Evolutionary conservation across 768 basidiomycete species (phyloP).

Genomic region (Chiua virens): DNA sequence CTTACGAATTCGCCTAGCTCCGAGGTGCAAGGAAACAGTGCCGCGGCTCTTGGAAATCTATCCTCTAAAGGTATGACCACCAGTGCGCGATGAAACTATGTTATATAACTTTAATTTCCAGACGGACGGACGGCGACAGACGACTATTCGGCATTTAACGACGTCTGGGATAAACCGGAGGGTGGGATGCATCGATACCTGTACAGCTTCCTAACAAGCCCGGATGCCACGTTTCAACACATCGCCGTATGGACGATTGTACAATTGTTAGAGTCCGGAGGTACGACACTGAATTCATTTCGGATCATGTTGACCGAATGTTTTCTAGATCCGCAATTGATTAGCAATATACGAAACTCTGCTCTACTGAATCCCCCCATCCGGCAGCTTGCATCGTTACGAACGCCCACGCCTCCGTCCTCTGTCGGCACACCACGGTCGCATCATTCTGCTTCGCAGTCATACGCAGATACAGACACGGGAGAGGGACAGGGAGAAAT

Average conservation of each 20-base stretch:
- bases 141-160: conserved; percentile 96
- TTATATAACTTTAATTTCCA: conserved; percentile 27
- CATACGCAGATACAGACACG: conserved; percentile 79
- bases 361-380: conserved; percentile 82
- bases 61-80: conserved; percentile 82
- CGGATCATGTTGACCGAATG: neutral
- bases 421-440: conserved; percentile 75
- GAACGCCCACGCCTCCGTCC: conserved; percentile 65
- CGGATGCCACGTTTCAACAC: conserved; percentile 98
- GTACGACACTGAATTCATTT: conserved; percentile 36
- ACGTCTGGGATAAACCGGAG: conserved; percentile 97
- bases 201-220: conserved; percentile 87
- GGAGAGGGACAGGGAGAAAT: conserved; percentile 93
- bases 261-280: conserved; percentile 94
- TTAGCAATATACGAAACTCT: conserved; percentile 87
- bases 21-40: conserved; percentile 98
- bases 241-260: conserved; percentile 99
- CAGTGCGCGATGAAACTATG: neutral
- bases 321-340: conserved; percentile 75
- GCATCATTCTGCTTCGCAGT: conserved; percentile 64
- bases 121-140: conserved; percentile 75
- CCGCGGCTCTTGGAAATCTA: conserved; percentile 94
- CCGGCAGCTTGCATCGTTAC: conserved; percentile 74
- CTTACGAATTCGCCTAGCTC: conserved; percentile 94
- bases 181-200: conserved; percentile 96